Base-by-base conservation (phyloP, 768 basidiomycete genomes). In the Pisolithus tinctorius region DNA sequence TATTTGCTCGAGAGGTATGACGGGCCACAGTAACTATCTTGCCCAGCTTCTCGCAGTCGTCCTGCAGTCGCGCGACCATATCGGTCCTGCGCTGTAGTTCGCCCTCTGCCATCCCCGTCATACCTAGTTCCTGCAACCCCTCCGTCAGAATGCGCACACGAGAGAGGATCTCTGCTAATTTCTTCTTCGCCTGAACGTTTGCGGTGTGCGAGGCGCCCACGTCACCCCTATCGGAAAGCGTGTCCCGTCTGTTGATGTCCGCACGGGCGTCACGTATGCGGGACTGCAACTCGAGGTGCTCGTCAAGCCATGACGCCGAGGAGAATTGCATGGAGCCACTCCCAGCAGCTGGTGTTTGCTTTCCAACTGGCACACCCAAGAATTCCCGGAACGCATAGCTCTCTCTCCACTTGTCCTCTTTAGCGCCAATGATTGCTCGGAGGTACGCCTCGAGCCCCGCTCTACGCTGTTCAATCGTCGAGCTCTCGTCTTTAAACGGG, bases 61-160 rank as follows among this genome's bases (percentile, higher is more conserved):
- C 92, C 69, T 88, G 86, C 58, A 97, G 72, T 52, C 86, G 76
- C 49, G 84, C 87, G 47, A 93, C 83, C 84, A 96, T 84, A 61
- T 93, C 94, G 54, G 85, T 85, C 55, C 95, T 76, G 50, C 95
- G 74, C 69, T 87, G 84, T 60, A 92, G 73, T 74, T 98, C 95
- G n/a, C 95, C 95, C 66, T 92, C 83, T 57, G 81, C 85, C 78
- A 97, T 79, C 36, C 88, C 91, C 39, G 73, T 72, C 65, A 81
- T 66, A 7, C 74, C 86, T 36, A 90, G 74, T 38, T 72, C 77
- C 59, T 79, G 74, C 59, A 94, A 70, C 9, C 84, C 91, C 57
- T 75, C 74, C 17, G 82, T 87, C 13, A 97, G 75, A 2, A 66
- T 74, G 4, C 83, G 82, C 20, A 94, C 76, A n/a, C 92, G 77